Conservation (phyloP, 306 rosid species). For the Lotus japonicus region DNA sequence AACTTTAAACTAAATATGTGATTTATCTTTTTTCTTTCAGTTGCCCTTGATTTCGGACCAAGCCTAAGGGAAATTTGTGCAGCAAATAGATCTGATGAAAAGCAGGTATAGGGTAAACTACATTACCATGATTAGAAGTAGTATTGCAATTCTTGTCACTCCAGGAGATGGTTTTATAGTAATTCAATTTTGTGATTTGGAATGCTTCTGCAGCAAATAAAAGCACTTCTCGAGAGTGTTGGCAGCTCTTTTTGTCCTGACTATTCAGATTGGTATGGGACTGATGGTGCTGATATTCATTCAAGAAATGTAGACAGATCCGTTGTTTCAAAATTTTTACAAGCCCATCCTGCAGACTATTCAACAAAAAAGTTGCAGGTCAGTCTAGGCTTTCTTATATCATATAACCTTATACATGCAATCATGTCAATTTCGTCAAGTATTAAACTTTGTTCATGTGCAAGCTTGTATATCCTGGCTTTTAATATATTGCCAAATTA, state of each 20-base stretch:
- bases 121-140: slow-evolving; percentile 3
- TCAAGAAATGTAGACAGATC: slow-evolving; percentile 69
- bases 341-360: slow-evolving; percentile 72
- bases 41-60: slow-evolving; percentile 67
- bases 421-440: neutral
- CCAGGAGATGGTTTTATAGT: slow-evolving; percentile 8
- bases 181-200: slow-evolving; percentile 4
- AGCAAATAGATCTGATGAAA: slow-evolving; percentile 81
- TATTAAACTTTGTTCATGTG: neutral
- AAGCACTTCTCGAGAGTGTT: slow-evolving; percentile 68
- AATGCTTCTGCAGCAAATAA: slow-evolving; percentile 67
- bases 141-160: slow-evolving; percentile 11
- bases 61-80: slow-evolving; percentile 83
- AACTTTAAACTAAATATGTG: neutral
- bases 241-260: slow-evolving; percentile 79
- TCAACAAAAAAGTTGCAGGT: slow-evolving; percentile 87
- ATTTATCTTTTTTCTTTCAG: slow-evolving; percentile 43
- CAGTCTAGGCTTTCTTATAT: slow-evolving; percentile 20
- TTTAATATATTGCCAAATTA: slow-evolving; percentile 1
- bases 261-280: slow-evolving; percentile 72
- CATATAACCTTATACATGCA: slow-evolving; percentile 2
- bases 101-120: slow-evolving; percentile 52
- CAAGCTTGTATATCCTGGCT: neutral
- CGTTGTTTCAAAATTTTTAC: slow-evolving; percentile 69
- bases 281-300: slow-evolving; percentile 47